phyloP scores from a whole-genome alignment of 2,329 filamentous ascomycete genomes.

The Bretziella fagacearum region DNA sequence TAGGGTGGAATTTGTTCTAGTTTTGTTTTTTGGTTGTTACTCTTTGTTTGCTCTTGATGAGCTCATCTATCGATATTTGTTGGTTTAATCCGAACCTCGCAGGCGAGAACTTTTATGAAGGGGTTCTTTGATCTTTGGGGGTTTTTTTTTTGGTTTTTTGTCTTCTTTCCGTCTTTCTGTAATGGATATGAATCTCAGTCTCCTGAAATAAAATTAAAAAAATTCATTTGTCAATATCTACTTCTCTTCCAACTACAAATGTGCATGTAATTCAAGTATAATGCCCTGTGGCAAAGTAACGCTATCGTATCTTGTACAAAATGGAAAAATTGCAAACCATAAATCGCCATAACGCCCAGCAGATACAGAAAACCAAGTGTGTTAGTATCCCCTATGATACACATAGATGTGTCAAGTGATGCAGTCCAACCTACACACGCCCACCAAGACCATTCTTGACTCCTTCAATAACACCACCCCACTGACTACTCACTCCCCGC shows the following conservation, averaged over 20 bases:
- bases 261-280: no score
- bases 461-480: slow-evolving; percentile 34
- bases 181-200: background rate
- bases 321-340: background rate
- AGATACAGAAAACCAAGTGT: background rate
- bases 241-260: no score
- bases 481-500: slow-evolving; percentile 28
- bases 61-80: no score
- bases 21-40: background rate
- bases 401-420: background rate
- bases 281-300: background rate
- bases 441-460: slow-evolving; percentile 29
- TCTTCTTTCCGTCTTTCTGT: no score
- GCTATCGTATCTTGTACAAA: background rate
- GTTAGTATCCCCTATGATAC: no score
- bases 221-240: no score
- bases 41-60: background rate
- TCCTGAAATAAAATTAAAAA: no score
- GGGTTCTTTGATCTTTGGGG: no score
- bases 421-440: background rate
- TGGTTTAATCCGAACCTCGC: no score
- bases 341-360: slow-evolving; percentile 2
- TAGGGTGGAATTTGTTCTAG: background rate
- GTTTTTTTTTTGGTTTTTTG: no score
- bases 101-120: no score